Evolutionary conservation across 108 stramenopile genomes (phyloP), one percentile per base, ranked within the genome.

Genomic region (Parmales sp.): DNA sequence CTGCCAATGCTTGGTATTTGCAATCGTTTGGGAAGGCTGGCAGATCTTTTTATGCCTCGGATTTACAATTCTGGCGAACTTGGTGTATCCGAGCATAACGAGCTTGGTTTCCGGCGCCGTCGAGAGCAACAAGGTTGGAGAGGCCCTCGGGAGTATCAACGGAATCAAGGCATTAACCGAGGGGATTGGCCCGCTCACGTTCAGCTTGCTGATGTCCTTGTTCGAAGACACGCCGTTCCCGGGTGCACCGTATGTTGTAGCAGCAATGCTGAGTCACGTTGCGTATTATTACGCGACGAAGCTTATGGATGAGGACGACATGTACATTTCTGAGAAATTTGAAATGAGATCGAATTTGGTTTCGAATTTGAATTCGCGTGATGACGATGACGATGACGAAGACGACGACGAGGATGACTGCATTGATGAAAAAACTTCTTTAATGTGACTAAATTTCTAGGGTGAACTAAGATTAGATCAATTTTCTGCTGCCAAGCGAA

Each of bases 11-110:
- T 23, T 90, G 0, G 70, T 98, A 8, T 66, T 98, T 38, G 92
- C 90, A 6, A 72, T 92, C 54, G 90, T 93, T 25, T 70, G 67
- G 26, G 68, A 81, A 68, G 67, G 68, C 22, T 85, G 83, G 82
- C 91, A 92, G 60, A 76, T 96, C 39, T 95, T 93, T 75, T 70
- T 80, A 8, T 94, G 92, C 71, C 87, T 91, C 31, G 74, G 69
- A 0, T 80, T 93, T 54, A 86, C 89, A 0, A 70, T 94, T 31
- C 69, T 84, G 19, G 89, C 86, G 4, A 95, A 97, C 80, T 76
- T 97, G 46, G 96, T 97, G 1, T 97, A 95, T 76, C 96, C 96
- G 0, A 77, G 83, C 46, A 67, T 97, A 7, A 80, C 83, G 26
- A 88, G 88, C 38, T 71, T 97, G 64, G 92, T 97, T 48, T 89